These are phyloP conservation scores for Keqinozyma sinolaborantium DNA, from an alignment of 1,139 yeast species.

Conservation along the genomic window DNA sequence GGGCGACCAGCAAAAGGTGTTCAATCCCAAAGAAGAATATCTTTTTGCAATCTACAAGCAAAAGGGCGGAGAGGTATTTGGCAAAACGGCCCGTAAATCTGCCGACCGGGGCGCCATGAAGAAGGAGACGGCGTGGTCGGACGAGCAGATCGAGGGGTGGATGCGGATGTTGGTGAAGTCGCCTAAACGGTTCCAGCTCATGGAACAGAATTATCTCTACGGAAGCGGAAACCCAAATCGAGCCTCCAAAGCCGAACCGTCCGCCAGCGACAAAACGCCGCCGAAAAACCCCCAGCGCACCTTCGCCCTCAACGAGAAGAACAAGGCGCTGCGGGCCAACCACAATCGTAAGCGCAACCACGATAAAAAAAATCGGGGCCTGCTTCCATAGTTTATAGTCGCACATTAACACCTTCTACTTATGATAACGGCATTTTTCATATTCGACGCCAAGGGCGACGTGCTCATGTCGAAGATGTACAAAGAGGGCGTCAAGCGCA, in stretches of 20 bases:
- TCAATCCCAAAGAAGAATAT: conserved; percentile 28
- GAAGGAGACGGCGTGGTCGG: conserved; percentile 62
- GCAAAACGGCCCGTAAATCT: conserved; percentile 48
- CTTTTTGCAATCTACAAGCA: conserved; percentile 57
- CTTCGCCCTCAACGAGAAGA: conserved; percentile 47
- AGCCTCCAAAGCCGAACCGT: not conserved
- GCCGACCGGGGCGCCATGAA: conserved; percentile 51
- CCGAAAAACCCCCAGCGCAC: conserved; percentile 16
- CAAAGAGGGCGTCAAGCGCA: conserved; percentile 60
- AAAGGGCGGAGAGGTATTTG: conserved; percentile 48
- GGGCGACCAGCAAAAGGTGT: conserved; percentile 10
- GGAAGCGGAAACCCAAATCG: conserved; percentile 29
- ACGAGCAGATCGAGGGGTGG: conserved; percentile 95
- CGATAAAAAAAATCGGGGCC: conserved; percentile 38
- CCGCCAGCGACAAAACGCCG: conserved; percentile 2
- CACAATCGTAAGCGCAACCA: conserved; percentile 64
- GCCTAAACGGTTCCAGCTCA: conserved; percentile 54
- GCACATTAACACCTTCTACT: not conserved
- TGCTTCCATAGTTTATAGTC: conserved; percentile 1
- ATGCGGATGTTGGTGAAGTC: conserved; percentile 66
- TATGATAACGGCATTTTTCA: conserved; percentile 79
- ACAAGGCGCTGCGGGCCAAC: conserved; percentile 56
- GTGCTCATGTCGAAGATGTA: conserved; percentile 75
- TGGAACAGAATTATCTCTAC: conserved; percentile 62
- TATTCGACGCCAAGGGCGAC: conserved; percentile 81